phyloP scores from a whole-genome alignment of 257 asterid species.

The Solanum peruvianum region DNA sequence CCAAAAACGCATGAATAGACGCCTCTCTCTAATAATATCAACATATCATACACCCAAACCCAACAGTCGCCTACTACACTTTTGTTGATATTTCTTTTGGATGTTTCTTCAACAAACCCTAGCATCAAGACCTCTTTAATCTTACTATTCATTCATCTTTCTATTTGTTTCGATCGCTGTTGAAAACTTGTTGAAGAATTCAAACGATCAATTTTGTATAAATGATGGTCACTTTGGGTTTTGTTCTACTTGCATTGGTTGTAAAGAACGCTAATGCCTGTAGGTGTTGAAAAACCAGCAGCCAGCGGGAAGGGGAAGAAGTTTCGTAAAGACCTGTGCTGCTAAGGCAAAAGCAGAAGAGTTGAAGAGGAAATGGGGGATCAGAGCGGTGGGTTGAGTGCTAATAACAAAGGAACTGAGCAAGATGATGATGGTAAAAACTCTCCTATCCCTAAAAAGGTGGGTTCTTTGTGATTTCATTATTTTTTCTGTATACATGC shows the following conservation, averaged over 20 bases:
- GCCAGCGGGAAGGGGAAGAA: neutral
- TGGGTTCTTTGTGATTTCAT: neutral
- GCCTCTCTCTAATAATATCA: neutral
- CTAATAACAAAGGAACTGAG: constrained; percentile 16
- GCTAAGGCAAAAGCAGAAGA: neutral
- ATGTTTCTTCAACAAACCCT: constrained; percentile 4
- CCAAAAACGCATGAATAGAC: neutral
- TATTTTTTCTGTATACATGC: neutral
- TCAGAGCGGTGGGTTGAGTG: constrained; percentile 27
- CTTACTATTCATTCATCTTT: neutral
- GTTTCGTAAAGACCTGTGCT: neutral
- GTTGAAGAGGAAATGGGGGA: constrained; percentile 19
- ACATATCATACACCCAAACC: neutral
- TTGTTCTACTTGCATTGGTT: neutral
- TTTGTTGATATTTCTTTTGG: neutral
- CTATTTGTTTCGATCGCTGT: neutral
- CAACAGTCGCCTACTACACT: neutral
- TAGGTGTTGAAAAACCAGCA: neutral
- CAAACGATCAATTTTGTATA: neutral
- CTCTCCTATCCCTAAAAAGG: constrained; percentile 28
- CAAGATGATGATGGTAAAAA: constrained; percentile 12
- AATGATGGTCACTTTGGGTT: neutral
- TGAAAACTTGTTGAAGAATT: neutral
- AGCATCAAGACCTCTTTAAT: neutral
- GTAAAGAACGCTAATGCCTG: neutral